These are phyloP conservation scores for Mycena indigotica DNA, from an alignment of 768 basidiomycete genomes.

Conservation along the genomic window DNA sequence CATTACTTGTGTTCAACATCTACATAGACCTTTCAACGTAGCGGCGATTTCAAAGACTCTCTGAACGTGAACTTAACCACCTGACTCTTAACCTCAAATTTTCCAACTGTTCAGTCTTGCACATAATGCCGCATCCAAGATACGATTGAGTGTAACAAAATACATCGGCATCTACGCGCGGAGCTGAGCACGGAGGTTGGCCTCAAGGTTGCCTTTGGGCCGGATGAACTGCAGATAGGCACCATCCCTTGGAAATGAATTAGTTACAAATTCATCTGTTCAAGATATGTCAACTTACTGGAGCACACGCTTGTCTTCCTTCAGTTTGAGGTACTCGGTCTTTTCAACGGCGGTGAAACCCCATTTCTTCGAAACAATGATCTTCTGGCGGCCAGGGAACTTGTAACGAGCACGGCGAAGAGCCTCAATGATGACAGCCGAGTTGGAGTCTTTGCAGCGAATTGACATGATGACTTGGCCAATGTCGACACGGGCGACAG, in stretches of 20 bases:
- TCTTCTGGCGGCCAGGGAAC: constrained; percentile 98
- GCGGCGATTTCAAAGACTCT: too few relatives aligned
- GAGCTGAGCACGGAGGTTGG: constrained; percentile 83
- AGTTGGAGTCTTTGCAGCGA: constrained; percentile 88
- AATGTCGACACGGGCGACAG: constrained; percentile 94
- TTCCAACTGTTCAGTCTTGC: too few relatives aligned
- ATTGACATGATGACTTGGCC: constrained; percentile 90
- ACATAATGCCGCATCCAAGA: too few relatives aligned
- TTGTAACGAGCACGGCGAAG: constrained; percentile 98
- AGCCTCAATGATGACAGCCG: constrained; percentile 91
- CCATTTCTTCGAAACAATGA: constrained; percentile 97
- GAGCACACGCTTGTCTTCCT: constrained; percentile 87
- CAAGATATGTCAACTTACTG: constrained; percentile 56
- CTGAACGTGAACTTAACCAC: too few relatives aligned
- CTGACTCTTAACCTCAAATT: too few relatives aligned
- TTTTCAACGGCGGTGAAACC: constrained; percentile 95
- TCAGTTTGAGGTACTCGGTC: constrained; percentile 84
- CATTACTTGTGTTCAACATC: too few relatives aligned
- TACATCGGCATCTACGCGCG: too few relatives aligned
- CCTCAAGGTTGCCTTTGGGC: constrained; percentile 81
- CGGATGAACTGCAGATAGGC: constrained; percentile 94
- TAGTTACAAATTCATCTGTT: too few relatives aligned
- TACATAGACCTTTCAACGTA: too few relatives aligned
- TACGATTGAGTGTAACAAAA: too few relatives aligned
- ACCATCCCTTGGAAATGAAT: constrained; percentile 89